These are phyloP conservation scores for Hypomyces perniciosus DNA, from an alignment of 2,329 filamentous ascomycete species.

Conservation along the genomic window DNA sequence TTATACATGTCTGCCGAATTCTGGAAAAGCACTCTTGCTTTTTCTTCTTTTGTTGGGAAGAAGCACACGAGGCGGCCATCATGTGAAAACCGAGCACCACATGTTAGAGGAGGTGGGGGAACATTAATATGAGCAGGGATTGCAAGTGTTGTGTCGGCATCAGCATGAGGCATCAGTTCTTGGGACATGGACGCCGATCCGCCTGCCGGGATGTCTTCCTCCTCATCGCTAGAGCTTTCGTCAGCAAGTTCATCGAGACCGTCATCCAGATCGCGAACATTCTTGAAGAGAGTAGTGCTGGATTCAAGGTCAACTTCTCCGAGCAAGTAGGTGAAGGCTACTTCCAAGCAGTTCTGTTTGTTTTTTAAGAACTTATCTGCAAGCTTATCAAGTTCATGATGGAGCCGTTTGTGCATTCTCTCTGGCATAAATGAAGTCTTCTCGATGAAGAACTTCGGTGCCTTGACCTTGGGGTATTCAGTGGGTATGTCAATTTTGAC, in stretches of 20 bases:
- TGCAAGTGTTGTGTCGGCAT: slow-evolving; percentile 48
- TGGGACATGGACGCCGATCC: slow-evolving; percentile 56
- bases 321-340: slow-evolving; percentile 56
- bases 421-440: slow-evolving; percentile 58
- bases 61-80: slow-evolving; percentile 61
- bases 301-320: slow-evolving; percentile 56
- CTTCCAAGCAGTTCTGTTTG: slow-evolving; percentile 57
- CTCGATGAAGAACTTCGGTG: slow-evolving; percentile 55
- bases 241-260: slow-evolving; percentile 53
- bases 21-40: slow-evolving; percentile 45
- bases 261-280: slow-evolving; percentile 57
- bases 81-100: slow-evolving; percentile 55
- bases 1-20: slow-evolving; percentile 39
- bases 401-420: slow-evolving; percentile 45
- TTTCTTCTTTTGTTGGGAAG: slow-evolving; percentile 63
- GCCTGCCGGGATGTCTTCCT: slow-evolving; percentile 48
- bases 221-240: slow-evolving; percentile 82
- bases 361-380: slow-evolving; percentile 49
- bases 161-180: slow-evolving; percentile 50
- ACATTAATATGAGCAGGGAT: slow-evolving; percentile 46
- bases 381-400: slow-evolving; percentile 51
- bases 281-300: slow-evolving; percentile 57
- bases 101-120: slow-evolving; percentile 51
- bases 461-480: slow-evolving; percentile 51
- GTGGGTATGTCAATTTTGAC: slow-evolving; percentile 55